Conservation (phyloP, 2,329 filamentous ascomycete species). For the Penicillium griseofulvum region DNA sequence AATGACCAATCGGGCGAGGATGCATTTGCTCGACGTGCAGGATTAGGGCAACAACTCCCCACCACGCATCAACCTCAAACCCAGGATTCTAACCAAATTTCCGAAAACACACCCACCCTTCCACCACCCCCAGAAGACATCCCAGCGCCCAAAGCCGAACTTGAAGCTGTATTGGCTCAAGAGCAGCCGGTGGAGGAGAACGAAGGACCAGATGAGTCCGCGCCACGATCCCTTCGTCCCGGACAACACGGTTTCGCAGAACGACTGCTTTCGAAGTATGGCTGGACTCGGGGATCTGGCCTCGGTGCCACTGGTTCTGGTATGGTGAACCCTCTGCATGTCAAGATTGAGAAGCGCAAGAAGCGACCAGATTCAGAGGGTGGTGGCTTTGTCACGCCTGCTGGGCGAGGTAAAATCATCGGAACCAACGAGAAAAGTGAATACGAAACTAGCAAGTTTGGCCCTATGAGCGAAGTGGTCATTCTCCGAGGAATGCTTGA, state of each 20-base stretch:
- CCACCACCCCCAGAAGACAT: slow-evolving; percentile 53
- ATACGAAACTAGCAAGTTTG: slow-evolving; percentile 57
- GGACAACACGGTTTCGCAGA: slow-evolving; percentile 83
- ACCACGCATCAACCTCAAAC: slow-evolving; percentile 32
- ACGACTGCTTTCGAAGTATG: slow-evolving; percentile 88
- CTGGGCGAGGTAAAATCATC: slow-evolving; percentile 73
- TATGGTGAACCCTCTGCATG: slow-evolving; percentile 78
- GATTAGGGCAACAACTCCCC: slow-evolving; percentile 48
- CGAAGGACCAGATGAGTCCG: slow-evolving; percentile 35
- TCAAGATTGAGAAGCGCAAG: slow-evolving; percentile 82
- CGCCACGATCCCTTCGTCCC: slow-evolving; percentile 63
- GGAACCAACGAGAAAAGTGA: slow-evolving; percentile 64
- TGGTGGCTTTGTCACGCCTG: slow-evolving; percentile 70
- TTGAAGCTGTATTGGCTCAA: slow-evolving; percentile 47
- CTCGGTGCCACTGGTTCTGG: slow-evolving; percentile 79
- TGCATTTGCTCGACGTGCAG: slow-evolving; percentile 63
- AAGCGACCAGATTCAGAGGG: slow-evolving; percentile 76
- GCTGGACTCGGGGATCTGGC: slow-evolving; percentile 84
- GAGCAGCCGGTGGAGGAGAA: slow-evolving; percentile 38
- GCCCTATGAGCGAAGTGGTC: slow-evolving; percentile 76
- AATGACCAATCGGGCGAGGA: slow-evolving; percentile 67
- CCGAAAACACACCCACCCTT: slow-evolving; percentile 39
- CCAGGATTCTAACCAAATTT: slow-evolving; percentile 31
- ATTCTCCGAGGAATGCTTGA: slow-evolving; percentile 82
- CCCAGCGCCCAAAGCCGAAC: slow-evolving; percentile 53